Percentiles rank a stretch among this genome's conserved stretches.
These are phyloP conservation scores for Silene coronaria DNA, from an alignment of 179 eudicot genomes.

Conservation along the genomic window DNA sequence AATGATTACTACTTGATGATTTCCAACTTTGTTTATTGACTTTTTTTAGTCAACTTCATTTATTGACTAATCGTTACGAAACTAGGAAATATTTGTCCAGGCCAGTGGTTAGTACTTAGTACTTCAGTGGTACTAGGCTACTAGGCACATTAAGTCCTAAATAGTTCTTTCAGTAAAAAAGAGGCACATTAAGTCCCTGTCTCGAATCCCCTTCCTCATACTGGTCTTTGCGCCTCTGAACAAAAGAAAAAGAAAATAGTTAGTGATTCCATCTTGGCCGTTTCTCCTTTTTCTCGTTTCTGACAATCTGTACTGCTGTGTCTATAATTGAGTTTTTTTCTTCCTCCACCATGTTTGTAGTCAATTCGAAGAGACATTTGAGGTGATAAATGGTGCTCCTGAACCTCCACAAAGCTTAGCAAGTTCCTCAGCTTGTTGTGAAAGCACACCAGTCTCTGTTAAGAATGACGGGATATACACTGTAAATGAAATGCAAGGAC, in stretches of 20 bases:
- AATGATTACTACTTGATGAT: too few species aligned
- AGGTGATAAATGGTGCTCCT: slow-evolving; percentile 48
- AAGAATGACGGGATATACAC: slow-evolving; percentile 26
- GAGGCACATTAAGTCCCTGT: too few species aligned
- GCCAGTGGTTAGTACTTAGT: too few species aligned
- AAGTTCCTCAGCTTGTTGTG: slow-evolving; percentile 34
- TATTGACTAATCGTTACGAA: background rate
- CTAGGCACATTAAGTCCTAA: too few species aligned
- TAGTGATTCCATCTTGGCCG: background rate
- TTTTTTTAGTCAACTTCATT: background rate
- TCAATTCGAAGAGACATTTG: slow-evolving; percentile 92
- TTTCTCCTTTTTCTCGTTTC: background rate
- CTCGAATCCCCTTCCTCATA: too few species aligned
- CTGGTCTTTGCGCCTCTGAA: too few species aligned
- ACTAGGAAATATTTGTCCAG: too few species aligned
- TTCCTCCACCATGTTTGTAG: slow-evolving; percentile 23
- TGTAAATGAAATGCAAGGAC: slow-evolving; percentile 37
- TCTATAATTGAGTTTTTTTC: too few species aligned
- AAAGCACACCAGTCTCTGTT: slow-evolving; percentile 22
- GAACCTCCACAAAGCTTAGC: slow-evolving; percentile 46
- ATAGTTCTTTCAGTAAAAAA: too few species aligned
- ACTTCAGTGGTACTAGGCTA: too few species aligned
- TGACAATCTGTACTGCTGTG: background rate
- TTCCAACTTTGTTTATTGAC: background rate
- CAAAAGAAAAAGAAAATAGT: too few species aligned